Base-by-base conservation (phyloP, 495 filamentous ascomycete genomes). In the Penicillium samsonianum region DNA sequence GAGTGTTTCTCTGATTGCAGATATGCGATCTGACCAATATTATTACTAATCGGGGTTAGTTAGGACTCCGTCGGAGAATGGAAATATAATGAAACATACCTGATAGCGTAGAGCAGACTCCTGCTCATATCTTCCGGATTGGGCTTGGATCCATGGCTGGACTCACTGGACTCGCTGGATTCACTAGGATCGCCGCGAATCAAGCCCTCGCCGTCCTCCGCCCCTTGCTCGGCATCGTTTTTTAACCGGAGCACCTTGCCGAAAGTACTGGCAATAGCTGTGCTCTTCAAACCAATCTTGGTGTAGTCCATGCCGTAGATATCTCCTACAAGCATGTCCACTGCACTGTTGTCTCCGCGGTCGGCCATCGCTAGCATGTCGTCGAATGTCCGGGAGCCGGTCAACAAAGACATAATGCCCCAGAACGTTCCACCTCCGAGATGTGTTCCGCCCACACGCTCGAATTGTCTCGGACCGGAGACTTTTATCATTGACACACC, bases 401-500 rank as follows among this genome's bases (percentile, higher is more conserved):
- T 98, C 46, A 98, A 80, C 35, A 98, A 82, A 7, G 89, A 90
- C 50, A 98, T 83, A 26, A 98, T 76, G 3, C 94, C 94, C 94
- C 94, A 98, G 37, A 98, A 85, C 0, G 94, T 98, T 38, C 94
- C 94, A 38, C 94, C 94, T 25, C 94, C 94, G 3, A 98, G 82
- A 20, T 93, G 95, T 5, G 93, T 97, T 31, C 94, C 94, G 20
- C 95, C 94, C 23, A 98, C 91, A 63, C 94, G 89, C 67, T 92
- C 77, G 71, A 87, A 97, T 54, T 89, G 78, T 26, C 85, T 83
- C 19, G 92, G 92, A 0, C 92, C 92, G 1, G 90, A 93, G 5
- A 98, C 94, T 69, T 97, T 98, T 71, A 98, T 89, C 83, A 98
- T 97, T n/a, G 87, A 91, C 11, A 98, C 94, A 28, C 94, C 94